Evolutionary conservation across 208 protist genomes (phyloP).

Genomic region (Wallacemonas rigidus): DNA sequence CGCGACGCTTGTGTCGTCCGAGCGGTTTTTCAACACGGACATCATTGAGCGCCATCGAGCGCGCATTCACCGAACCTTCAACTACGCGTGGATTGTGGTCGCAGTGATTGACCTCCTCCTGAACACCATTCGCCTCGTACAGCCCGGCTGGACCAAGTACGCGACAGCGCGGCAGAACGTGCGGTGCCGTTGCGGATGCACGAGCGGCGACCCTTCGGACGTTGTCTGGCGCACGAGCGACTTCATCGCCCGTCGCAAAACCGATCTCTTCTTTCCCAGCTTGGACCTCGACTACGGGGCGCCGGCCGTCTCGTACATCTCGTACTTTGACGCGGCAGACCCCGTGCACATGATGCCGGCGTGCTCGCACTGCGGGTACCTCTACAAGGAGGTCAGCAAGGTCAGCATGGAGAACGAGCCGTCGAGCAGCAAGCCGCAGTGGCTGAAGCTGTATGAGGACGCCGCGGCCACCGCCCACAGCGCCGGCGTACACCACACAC

Average conservation of each 20-base stretch:
- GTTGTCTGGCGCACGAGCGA: conserved; percentile 45
- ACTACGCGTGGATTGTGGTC: conserved; percentile 75
- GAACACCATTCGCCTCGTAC: conserved; percentile 70
- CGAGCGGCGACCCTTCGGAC: conserved; percentile 39
- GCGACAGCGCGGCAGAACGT: conserved; percentile 65
- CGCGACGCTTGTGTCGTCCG: conserved; percentile 64
- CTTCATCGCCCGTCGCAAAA: conserved; percentile 62
- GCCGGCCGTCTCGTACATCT: conserved; percentile 58
- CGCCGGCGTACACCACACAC: too few relatives aligned
- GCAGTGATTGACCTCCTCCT: conserved; percentile 73
- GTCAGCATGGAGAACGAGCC: conserved; percentile 9
- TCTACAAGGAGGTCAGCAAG: conserved; percentile 46
- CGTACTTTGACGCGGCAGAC: conserved; percentile 82
- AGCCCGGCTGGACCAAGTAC: conserved; percentile 75
- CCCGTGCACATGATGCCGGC: conserved; percentile 63
- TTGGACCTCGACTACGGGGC: conserved; percentile 87
- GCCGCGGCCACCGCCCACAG: background rate
- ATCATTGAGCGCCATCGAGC: conserved; percentile 60
- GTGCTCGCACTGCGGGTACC: conserved; percentile 71
- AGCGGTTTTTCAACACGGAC: conserved; percentile 55
- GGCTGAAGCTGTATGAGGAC: conserved; percentile 42
- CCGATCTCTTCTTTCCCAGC: conserved; percentile 66
- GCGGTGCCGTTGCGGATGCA: conserved; percentile 65
- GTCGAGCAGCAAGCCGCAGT: conserved; percentile 38
- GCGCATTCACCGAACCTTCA: conserved; percentile 49